phyloP scores from a whole-genome alignment of 2,329 filamentous ascomycete species.

The Aspergillus felis region DNA sequence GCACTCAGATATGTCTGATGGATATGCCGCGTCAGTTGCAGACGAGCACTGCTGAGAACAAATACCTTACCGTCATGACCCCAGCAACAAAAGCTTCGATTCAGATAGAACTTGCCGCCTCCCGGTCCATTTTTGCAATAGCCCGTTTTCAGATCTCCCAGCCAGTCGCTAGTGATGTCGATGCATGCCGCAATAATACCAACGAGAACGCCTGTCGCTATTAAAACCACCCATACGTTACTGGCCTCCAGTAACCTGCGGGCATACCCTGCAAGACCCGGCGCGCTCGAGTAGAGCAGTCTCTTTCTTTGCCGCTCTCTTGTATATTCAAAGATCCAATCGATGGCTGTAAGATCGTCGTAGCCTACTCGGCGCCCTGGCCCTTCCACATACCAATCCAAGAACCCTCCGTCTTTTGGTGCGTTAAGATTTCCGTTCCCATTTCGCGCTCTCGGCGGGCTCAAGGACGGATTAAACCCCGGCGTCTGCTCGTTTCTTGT shows the following conservation, averaged over 20 bases:
- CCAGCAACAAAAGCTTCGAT: conserved; percentile 87
- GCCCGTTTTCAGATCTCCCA: conserved; percentile 86
- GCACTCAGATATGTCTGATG: conserved; percentile 67
- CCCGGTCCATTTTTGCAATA: conserved; percentile 74
- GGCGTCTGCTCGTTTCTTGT: conserved; percentile 23
- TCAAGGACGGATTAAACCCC: conserved; percentile 24
- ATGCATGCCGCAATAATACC: conserved; percentile 84
- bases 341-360: conserved; percentile 93
- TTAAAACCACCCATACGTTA: conserved; percentile 86
- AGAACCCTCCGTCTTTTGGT: conserved; percentile 39
- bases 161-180: conserved; percentile 86
- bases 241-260: conserved; percentile 75
- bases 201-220: conserved; percentile 78
- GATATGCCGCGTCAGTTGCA: neutral
- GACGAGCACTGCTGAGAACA: conserved; percentile 9
- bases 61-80: conserved; percentile 64
- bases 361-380: conserved; percentile 88
- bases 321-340: conserved; percentile 99
- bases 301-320: conserved; percentile 88
- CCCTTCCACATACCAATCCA: conserved; percentile 87
- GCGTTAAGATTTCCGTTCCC: conserved; percentile 23
- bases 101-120: conserved; percentile 85
- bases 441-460: conserved; percentile 17
- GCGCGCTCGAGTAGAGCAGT: conserved; percentile 65
- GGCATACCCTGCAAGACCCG: conserved; percentile 68